Percentiles rank a stretch among this genome's conserved stretches.
These are phyloP conservation scores for Cardamine chenopodiifolia DNA, from an alignment of 345 rosid species.

Conservation along the genomic window DNA sequence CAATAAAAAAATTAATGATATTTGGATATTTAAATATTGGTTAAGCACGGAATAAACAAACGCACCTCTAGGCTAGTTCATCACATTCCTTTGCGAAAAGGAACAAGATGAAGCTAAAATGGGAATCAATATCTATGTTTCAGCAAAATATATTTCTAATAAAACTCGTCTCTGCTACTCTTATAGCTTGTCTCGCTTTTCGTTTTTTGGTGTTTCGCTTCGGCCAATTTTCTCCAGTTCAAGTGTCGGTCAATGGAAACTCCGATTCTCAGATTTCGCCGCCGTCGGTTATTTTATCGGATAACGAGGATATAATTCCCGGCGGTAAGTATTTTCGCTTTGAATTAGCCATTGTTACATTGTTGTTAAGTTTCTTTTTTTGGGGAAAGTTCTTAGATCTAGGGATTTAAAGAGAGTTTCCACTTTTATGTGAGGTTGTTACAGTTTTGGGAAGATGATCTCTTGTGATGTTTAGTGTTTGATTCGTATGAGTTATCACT, in stretches of 20 bases:
- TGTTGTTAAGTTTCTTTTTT: background rate
- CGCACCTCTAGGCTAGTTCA: background rate
- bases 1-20: too few species aligned
- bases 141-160: conserved; percentile 54
- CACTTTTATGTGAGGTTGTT: too few species aligned
- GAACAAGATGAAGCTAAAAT: conserved; percentile 57
- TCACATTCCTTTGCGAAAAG: background rate
- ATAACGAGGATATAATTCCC: conserved; percentile 54
- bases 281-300: conserved; percentile 32
- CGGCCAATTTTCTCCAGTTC: conserved; percentile 27
- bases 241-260: conserved; percentile 30
- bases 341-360: background rate
- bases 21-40: conserved; percentile 3
- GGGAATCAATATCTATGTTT: conserved; percentile 47
- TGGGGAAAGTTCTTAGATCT: conserved; percentile 20
- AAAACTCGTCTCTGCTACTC: conserved; percentile 54
- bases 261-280: conserved; percentile 29
- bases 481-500: too few species aligned
- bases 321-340: conserved; percentile 45
- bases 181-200: conserved; percentile 63
- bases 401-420: conserved; percentile 19
- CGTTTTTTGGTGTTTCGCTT: conserved; percentile 47
- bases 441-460: conserved; percentile 1
- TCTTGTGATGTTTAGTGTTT: conserved; percentile 1
- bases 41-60: background rate